Evolutionary conservation across 1,139 yeast species (phyloP).

Genomic region (Kodamaea arcana): DNA sequence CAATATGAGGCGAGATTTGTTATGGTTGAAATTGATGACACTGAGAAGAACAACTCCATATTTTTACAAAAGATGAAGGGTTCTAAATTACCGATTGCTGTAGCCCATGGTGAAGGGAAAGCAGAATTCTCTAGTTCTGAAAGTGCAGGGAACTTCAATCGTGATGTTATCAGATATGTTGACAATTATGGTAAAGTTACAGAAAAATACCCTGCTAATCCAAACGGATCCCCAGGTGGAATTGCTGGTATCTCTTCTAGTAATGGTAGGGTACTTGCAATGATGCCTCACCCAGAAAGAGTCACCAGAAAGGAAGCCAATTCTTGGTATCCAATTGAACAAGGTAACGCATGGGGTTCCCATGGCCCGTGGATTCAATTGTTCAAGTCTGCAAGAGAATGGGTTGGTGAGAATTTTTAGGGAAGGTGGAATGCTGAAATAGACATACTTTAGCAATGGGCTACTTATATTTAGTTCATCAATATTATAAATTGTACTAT

Average conservation of each 20-base stretch:
- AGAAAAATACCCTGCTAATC: slow-evolving; percentile 85
- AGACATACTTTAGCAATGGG: no score
- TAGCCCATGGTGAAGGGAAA: slow-evolving; percentile 98
- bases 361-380: slow-evolving; percentile 95
- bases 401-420: slow-evolving; percentile 61
- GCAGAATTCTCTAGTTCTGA: slow-evolving; percentile 59
- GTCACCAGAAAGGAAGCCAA: slow-evolving; percentile 82
- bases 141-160: slow-evolving; percentile 43
- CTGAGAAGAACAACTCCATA: slow-evolving; percentile 52
- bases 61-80: slow-evolving; percentile 91
- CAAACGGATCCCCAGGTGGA: slow-evolving; percentile 93
- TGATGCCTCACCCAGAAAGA: slow-evolving; percentile 99
- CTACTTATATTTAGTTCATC: background rate
- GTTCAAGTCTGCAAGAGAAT: slow-evolving; percentile 88
- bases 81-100: slow-evolving; percentile 89
- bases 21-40: slow-evolving; percentile 71
- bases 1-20: slow-evolving; percentile 96
- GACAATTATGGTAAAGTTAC: slow-evolving; percentile 89
- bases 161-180: slow-evolving; percentile 64
- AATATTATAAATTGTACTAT: background rate
- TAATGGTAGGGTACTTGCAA: slow-evolving; percentile 92
- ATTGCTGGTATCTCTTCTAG: slow-evolving; percentile 88
- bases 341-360: slow-evolving; percentile 60
- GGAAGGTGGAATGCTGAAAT: no score
- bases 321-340: slow-evolving; percentile 81